phyloP scores from a whole-genome alignment of 129 eudicot species.

The Solidago caesia region DNA sequence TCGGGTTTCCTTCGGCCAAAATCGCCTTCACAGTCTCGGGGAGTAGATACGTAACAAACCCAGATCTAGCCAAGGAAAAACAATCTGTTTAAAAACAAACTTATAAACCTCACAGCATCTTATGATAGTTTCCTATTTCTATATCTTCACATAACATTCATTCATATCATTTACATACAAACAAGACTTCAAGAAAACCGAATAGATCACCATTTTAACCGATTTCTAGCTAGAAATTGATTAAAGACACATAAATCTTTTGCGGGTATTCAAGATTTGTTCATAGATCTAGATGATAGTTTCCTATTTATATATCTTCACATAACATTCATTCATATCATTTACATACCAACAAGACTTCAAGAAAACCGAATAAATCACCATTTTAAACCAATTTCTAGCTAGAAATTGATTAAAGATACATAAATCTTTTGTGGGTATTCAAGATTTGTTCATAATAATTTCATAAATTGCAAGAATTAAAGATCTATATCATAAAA shows the following conservation, averaged over 20 bases:
- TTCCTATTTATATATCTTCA: slow-evolving; percentile 32
- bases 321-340: slow-evolving; percentile 23
- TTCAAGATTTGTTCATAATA: slow-evolving; percentile 24
- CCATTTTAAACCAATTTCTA: neutral
- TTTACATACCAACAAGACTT: neutral
- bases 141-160: slow-evolving; percentile 31
- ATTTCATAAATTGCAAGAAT: slow-evolving; percentile 4
- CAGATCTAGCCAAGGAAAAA: too few species aligned
- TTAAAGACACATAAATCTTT: slow-evolving; percentile 1
- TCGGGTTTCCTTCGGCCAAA: too few species aligned
- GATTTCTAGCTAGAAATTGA: neutral
- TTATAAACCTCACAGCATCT: slow-evolving; percentile 36
- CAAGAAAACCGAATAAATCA: neutral
- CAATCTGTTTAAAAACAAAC: slow-evolving; percentile 11
- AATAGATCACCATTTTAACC: neutral
- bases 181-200: neutral
- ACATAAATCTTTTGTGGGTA: slow-evolving; percentile 15
- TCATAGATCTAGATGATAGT: too few species aligned
- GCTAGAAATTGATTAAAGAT: neutral
- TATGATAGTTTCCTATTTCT: slow-evolving; percentile 32
- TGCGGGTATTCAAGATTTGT: slow-evolving; percentile 26
- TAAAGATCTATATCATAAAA: neutral
- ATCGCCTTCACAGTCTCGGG: too few species aligned
- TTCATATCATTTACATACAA: slow-evolving; percentile 11
- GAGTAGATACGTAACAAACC: too few species aligned